Base-by-base conservation (phyloP, 495 filamentous ascomycete species). In the Massariosphaeria phaeospora region DNA sequence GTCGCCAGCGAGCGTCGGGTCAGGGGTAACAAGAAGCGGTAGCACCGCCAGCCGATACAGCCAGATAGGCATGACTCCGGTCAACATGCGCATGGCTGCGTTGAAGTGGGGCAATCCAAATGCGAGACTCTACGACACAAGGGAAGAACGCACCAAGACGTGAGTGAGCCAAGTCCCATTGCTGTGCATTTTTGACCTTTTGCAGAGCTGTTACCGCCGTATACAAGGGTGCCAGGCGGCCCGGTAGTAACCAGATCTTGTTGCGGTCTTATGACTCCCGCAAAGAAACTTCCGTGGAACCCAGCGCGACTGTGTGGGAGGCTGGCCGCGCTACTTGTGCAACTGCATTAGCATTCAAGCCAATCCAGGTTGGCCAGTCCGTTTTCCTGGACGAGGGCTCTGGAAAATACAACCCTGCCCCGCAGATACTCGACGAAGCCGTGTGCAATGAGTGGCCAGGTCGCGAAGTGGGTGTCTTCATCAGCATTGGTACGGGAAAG, bases 321-420 rank as follows among this genome's bases (percentile, higher is more conserved):
- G 93, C 93, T 3, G 93, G 93, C 7, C 82, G 94, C 33, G 93
- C 93, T n/a, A 98, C 93, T 2, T 88, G 79, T 44, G 90, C 93
- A 2, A 95, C 88, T 2, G 89, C 86, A 0, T 73, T 94, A 26
- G 94, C 93, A 2, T 98, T 98, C 73, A 98, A 98, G 68, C 88
- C 91, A 0, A 90, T 98, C 33, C 87, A 86, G 58, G 86, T 97
- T 46, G 94, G 90, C 2, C 91, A 96, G 62, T 90, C 89, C 10
- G 77, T 88, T 11, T 98, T 97, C 62, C 84, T 94, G 45, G 94
- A 98, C 62, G 93, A 97, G 68, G 93, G 93, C 17, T 75, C 81
- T 4, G 93, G 93, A 4, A 89, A 84, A 49, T 98, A 90, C 72
- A 98, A 97, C 64, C 93, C 93, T 1, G 78, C 90, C 20, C 85